Evolutionary conservation across 2,329 filamentous ascomycete genomes (phyloP).

Genomic region (Alternaria viburni): DNA sequence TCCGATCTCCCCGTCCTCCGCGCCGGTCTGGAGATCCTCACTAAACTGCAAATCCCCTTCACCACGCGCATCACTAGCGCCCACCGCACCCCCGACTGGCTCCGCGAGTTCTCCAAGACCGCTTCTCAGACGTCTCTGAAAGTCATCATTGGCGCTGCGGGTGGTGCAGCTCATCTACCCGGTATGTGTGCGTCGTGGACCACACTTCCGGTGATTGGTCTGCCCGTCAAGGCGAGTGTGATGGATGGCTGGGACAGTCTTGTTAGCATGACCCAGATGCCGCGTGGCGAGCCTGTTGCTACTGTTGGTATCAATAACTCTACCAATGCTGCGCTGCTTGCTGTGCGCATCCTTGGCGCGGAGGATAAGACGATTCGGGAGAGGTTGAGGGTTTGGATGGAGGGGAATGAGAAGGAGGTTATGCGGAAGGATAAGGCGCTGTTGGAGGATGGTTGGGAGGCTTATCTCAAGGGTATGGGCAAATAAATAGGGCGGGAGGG

Average conservation of each 20-base stretch:
- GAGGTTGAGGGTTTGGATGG: slow-evolving; percentile 67
- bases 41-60: slow-evolving; percentile 74
- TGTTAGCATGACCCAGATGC: slow-evolving; percentile 61
- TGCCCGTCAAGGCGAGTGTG: slow-evolving; percentile 58
- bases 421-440: slow-evolving; percentile 66
- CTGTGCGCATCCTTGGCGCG: slow-evolving; percentile 52
- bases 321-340: slow-evolving; percentile 56
- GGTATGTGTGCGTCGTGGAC: slow-evolving; percentile 60
- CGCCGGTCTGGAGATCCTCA: slow-evolving; percentile 69
- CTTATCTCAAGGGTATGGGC: slow-evolving; percentile 56
- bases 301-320: slow-evolving; percentile 56
- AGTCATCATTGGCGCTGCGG: slow-evolving; percentile 58
- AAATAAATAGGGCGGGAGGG: slow-evolving; percentile 27
- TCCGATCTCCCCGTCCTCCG: slow-evolving; percentile 74
- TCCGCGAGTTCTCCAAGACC: slow-evolving; percentile 52
- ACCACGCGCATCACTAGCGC: slow-evolving; percentile 79
- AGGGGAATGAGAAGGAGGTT: slow-evolving; percentile 68
- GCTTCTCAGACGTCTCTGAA: slow-evolving; percentile 49
- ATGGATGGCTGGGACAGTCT: slow-evolving; percentile 59
- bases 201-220: slow-evolving; percentile 57
- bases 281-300: slow-evolving; percentile 53
- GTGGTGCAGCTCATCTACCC: slow-evolving; percentile 59
- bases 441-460: slow-evolving; percentile 62
- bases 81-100: slow-evolving; percentile 58
- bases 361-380: slow-evolving; percentile 62